Percentiles rank a stretch among this genome's conserved stretches.
Conservation (phyloP, 371 early-diverging fungal species). For the Fennellomyces sp. region DNA sequence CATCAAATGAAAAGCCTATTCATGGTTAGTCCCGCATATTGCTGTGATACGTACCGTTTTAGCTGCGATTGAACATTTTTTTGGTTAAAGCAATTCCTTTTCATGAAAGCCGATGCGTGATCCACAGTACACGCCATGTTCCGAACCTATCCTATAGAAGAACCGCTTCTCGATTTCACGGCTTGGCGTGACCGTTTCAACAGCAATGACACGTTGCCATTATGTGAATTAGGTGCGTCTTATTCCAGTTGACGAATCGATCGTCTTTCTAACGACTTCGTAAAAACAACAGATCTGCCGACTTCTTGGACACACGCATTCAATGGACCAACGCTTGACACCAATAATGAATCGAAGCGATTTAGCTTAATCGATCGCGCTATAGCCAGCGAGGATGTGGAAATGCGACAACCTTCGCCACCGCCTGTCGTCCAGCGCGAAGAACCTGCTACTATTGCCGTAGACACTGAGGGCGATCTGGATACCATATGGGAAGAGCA, state of each 20-base stretch:
- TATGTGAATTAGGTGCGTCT: neutral
- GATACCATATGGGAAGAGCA: constrained; percentile 2
- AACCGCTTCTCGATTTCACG: neutral
- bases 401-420: neutral
- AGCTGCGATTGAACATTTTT: neutral
- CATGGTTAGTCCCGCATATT: too few relatives aligned
- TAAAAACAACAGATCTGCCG: neutral
- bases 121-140: constrained; percentile 1
- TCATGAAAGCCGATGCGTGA: neutral
- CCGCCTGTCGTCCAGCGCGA: neutral
- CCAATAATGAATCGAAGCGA: neutral
- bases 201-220: neutral
- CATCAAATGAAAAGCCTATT: too few relatives aligned
- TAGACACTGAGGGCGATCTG: neutral
- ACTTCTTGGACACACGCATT: neutral
- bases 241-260: too few relatives aligned
- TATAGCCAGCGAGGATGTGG: neutral
- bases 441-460: neutral
- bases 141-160: neutral
- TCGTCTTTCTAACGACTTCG: neutral
- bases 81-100: neutral
- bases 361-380: neutral
- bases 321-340: neutral
- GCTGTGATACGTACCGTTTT: too few relatives aligned
- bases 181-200: neutral